Base-by-base conservation (phyloP, 1,284 basidiomycete species). In the Acaromyces ingoldii region DNA sequence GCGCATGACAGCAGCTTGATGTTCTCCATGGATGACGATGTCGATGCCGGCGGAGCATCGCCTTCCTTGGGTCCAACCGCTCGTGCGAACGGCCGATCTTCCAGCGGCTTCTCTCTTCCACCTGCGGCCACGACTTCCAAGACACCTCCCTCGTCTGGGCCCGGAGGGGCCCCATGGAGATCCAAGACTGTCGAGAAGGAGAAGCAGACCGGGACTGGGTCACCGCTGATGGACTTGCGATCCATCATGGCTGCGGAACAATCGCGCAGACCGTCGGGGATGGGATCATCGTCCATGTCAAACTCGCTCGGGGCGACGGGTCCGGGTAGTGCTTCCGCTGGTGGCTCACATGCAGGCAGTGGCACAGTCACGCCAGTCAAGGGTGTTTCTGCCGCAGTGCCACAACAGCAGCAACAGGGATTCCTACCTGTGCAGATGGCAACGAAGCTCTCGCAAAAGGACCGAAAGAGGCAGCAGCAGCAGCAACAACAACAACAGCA, bases 231-330 rank as follows among this genome's bases (percentile, higher is more conserved):
- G 17, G 89, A 93, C 69, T 84, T 95, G 80, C 85, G 87, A 62
- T 79, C 83, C 19, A 85, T 96, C 57, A 90, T 95, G 83, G 88
- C 87, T 0, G 88, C 28, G 37, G 62, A 60, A 53, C 54, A 56
- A 63, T 58, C 39, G 50, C 61, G 17, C 52, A 58, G 6, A 29
- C 60, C 17, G n/a, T n/a, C n/a, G n/a, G n/a, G n/a, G n/a, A n/a
- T n/a, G n/a, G n/a, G n/a, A n/a, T n/a, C n/a, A n/a, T n/a, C n/a
- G n/a, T n/a, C n/a, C n/a, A n/a, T n/a, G 30, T 21, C 44, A 29
- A 15, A 15, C 5, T 15, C 19, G 2, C 41, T 29, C 21, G 4
- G 10, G 29, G 7, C 29, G 7, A 7, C 29, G 29, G 29, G 6
- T 13, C 7, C 29, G 13, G 29, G 29, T 13, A 30, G 13, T 13